A percentile compares a stretch with the other conserved stretches of the same genome.
These are phyloP conservation scores for Colletotrichum sp. DNA, from an alignment of 2,329 filamentous ascomycete genomes.

Conservation along the genomic window DNA sequence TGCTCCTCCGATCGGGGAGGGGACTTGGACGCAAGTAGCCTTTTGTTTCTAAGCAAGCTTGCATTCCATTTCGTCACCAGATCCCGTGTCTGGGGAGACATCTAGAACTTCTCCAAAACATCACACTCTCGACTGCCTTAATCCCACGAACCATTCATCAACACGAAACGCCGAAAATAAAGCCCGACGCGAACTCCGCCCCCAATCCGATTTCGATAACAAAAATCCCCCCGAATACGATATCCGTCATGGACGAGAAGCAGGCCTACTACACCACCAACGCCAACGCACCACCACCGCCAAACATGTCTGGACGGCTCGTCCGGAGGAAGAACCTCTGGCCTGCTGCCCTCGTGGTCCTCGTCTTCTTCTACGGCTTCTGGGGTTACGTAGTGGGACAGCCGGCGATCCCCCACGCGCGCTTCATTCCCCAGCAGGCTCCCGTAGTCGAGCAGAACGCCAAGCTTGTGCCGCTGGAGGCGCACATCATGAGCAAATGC, in stretches of 20 bases:
- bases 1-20: not conserved
- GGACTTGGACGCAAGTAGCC: not conserved
- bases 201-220: not conserved
- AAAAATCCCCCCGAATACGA: not conserved
- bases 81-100: not conserved
- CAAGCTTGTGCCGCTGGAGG: constrained; percentile 76
- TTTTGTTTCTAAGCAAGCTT: not conserved
- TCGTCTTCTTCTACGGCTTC: constrained; percentile 6
- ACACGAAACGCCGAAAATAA: not conserved
- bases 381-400: not conserved
- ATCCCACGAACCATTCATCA: not conserved
- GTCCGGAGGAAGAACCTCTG: constrained; percentile 1
- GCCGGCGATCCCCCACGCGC: not conserved
- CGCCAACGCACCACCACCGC: not conserved
- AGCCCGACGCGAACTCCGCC: not conserved
- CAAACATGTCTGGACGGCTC: not conserved
- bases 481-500: constrained; percentile 97
- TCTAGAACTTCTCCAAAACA: not conserved
- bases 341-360: not conserved
- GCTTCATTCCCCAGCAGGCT: not conserved
- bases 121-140: not conserved
- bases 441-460: not conserved
- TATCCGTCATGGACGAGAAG: constrained; percentile 21
- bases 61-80: not conserved
- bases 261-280: not conserved